Evolutionary conservation across 352 stramenopile species (phyloP), one percentile per base, ranked within the genome.

Genomic region (Phytophthora quininea): DNA sequence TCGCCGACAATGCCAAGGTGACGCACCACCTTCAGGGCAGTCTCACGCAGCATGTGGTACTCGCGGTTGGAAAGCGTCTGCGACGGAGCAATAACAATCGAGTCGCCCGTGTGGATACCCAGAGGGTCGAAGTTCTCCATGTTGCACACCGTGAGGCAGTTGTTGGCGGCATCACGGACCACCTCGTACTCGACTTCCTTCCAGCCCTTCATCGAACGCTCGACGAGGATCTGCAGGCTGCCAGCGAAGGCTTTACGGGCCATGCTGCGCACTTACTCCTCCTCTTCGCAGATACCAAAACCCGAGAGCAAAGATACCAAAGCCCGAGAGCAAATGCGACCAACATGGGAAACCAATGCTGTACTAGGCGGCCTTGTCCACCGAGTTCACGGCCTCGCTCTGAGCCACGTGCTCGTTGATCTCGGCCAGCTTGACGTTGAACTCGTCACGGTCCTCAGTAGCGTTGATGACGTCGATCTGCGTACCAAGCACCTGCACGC

Each of bases 141-240:
- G 86, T 99, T 98, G 73, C 92, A 98, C 38, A 99, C 96, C 32
- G 97, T 99, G 56, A 99, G 87, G 82, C 97, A 99, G 79, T 99
- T 99, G 80, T 99, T 96, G n/a, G n/a, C n/a, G 58, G 84, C 84
- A 79, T 99, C 97, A 31, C 97, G 88, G 54, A 99, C 97, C 55
- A 99, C 97, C 75, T 99, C 97, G 79, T 99, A 99, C 81, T 99
- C 97, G 14, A 99, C 86, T 86, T 99, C 97, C 78, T 99, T 99
- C 97, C 97, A 99, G 45, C 97, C 97, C 66, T 96, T 94, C 87
- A 99, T 95, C 69, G 88, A 95, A 62, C 97, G 96, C 69, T 99
- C 97, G 54, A 99, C 96, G 51, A 99, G 82, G 74, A 98, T 98
- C 77, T 99, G 95, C 55, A 86, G 78, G 42, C 86, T 97, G n/a